phyloP scores from a whole-genome alignment of 208 protist species.

The Acanthamoeba sp. region DNA sequence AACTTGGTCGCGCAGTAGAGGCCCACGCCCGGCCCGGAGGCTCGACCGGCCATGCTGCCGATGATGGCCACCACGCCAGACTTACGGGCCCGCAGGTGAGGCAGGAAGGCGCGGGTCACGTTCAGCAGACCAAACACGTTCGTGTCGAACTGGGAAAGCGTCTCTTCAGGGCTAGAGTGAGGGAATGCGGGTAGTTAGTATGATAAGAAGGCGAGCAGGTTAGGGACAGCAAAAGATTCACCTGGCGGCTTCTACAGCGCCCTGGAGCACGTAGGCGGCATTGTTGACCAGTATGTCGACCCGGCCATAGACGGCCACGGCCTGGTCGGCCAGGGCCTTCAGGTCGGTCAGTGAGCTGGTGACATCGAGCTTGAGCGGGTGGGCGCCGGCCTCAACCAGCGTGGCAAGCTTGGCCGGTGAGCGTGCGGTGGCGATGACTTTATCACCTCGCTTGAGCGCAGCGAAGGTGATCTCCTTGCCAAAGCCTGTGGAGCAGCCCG shows the following conservation, averaged over 20 bases:
- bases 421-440: constrained; percentile 73
- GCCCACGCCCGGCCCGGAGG: not conserved
- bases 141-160: constrained; percentile 3
- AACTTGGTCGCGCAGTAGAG: constrained; percentile 77
- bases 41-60: constrained; percentile 18
- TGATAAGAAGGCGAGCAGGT: no score
- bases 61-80: constrained; percentile 28
- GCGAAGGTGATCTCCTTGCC: constrained; percentile 19
- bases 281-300: constrained; percentile 75
- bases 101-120: constrained; percentile 58
- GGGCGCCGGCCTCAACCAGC: constrained; percentile 28
- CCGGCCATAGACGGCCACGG: constrained; percentile 63
- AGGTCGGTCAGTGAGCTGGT: not conserved
- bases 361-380: constrained; percentile 67
- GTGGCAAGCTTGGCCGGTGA: not conserved
- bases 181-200: no score
- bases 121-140: constrained; percentile 68
- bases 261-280: constrained; percentile 58
- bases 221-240: not conserved
- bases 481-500: constrained; percentile 26
- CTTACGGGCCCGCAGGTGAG: constrained; percentile 45
- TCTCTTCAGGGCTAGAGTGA: constrained; percentile 12
- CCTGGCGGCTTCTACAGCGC: constrained; percentile 42
- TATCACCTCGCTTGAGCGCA: constrained; percentile 34
- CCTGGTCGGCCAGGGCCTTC: not conserved